A percentile compares a stretch with the other conserved stretches of the same genome.
phyloP scores from a whole-genome alignment of 805 yeast genomes.

The Suhomyces pyralidae region DNA sequence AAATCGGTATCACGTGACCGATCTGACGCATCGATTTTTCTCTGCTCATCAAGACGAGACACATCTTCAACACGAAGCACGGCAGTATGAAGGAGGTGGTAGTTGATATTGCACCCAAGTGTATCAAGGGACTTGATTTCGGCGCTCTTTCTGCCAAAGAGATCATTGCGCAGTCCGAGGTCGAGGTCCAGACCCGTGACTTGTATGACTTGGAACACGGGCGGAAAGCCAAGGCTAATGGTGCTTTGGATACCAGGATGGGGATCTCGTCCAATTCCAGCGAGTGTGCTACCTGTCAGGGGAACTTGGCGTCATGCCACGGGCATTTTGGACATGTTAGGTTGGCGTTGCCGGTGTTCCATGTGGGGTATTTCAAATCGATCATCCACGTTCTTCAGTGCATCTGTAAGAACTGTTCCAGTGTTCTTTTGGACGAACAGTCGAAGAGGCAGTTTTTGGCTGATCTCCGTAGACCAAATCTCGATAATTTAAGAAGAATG shows the following conservation, averaged over 20 bases:
- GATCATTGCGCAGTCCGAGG: conserved; percentile 90
- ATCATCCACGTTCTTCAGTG: conserved; percentile 84
- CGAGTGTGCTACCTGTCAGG: conserved; percentile 90
- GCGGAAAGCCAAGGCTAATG: conserved; percentile 73
- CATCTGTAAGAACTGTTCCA: conserved; percentile 86
- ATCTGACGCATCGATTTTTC: conserved; percentile 1
- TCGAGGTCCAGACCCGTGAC: conserved; percentile 88
- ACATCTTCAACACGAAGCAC: background rate
- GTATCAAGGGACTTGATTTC: conserved; percentile 86
- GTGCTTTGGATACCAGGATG: conserved; percentile 91
- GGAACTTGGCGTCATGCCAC: conserved; percentile 89
- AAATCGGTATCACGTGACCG: background rate
- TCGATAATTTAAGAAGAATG: conserved; percentile 92
- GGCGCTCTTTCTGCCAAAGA: conserved; percentile 91
- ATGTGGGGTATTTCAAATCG: conserved; percentile 93
- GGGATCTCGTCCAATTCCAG: conserved; percentile 87
- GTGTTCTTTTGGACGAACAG: conserved; percentile 68
- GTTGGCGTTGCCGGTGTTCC: conserved; percentile 93
- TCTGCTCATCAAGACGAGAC: conserved; percentile 1
- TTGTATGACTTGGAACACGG: conserved; percentile 89
- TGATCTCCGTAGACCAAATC: conserved; percentile 84
- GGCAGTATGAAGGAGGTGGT: conserved; percentile 45
- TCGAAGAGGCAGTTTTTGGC: conserved; percentile 63
- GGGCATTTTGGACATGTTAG: conserved; percentile 97
- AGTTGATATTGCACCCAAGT: conserved; percentile 82